Percentiles rank a stretch among this genome's conserved stretches.
phyloP scores from a whole-genome alignment of 768 basidiomycete species.

The Artomyces pyxidatus region DNA sequence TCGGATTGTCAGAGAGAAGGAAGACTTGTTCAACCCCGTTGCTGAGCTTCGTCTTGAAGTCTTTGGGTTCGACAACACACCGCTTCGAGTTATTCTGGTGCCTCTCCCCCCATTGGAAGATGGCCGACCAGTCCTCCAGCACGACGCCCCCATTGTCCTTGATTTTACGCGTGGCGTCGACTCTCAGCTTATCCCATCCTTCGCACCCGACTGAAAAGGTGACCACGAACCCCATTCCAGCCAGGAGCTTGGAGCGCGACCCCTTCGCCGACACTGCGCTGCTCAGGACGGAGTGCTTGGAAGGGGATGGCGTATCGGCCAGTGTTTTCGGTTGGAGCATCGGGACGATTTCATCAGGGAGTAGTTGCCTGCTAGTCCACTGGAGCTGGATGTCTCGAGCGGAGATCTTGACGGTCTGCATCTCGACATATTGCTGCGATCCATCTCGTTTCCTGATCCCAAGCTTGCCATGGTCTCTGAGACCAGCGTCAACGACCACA shows the following conservation, averaged over 20 bases:
- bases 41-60: constrained; percentile 38
- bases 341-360: constrained; percentile 34
- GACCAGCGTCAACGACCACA: constrained; percentile 30
- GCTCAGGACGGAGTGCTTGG: constrained; percentile 35
- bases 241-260: constrained; percentile 23
- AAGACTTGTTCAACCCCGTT: constrained; percentile 48
- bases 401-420: constrained; percentile 35
- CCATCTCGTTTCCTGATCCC: constrained; percentile 27
- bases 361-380: constrained; percentile 49
- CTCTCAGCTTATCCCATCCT: constrained; percentile 33
- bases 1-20: constrained; percentile 56
- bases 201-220: constrained; percentile 36
- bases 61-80: constrained; percentile 43
- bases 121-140: constrained; percentile 51
- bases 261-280: constrained; percentile 24
- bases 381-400: constrained; percentile 38
- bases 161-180: constrained; percentile 34
- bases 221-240: constrained; percentile 50
- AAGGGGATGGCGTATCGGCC: constrained; percentile 39
- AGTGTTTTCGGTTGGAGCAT: constrained; percentile 27
- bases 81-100: constrained; percentile 35
- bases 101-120: constrained; percentile 50
- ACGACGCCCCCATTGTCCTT: constrained; percentile 45
- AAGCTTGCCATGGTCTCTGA: constrained; percentile 21
- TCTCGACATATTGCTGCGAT: too few relatives aligned